Percentiles rank a stretch among this genome's conserved stretches.
These are phyloP conservation scores for Gossypium sturtianum DNA, from an alignment of 345 rosid species.

Conservation along the genomic window DNA sequence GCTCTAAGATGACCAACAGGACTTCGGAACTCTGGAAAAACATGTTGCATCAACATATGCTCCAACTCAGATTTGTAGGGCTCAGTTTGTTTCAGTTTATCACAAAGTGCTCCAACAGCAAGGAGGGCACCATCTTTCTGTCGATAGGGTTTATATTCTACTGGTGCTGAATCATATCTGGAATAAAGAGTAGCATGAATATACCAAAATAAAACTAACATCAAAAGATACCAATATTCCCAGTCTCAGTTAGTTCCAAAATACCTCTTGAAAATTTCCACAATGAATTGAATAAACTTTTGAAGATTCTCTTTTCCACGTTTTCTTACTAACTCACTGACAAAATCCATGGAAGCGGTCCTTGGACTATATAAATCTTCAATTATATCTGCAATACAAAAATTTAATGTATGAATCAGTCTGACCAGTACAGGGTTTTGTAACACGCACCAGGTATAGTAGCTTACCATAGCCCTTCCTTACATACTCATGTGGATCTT, in stretches of 20 bases:
- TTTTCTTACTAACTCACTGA: constrained; percentile 89
- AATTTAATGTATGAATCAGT: constrained; percentile 18
- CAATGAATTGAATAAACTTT: constrained; percentile 76
- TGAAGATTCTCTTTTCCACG: constrained; percentile 92
- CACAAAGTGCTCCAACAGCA: constrained; percentile 97
- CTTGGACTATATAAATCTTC: constrained; percentile 98
- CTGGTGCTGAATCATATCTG: constrained; percentile 77
- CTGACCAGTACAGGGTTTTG: not conserved
- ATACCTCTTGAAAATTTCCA: constrained; percentile 74
- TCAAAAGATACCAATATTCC: not conserved
- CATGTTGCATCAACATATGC: constrained; percentile 94
- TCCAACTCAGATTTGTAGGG: constrained; percentile 92
- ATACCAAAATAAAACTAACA: not conserved
- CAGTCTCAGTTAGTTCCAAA: not conserved
- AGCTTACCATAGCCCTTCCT: constrained; percentile 98
- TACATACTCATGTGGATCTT: constrained; percentile 99
- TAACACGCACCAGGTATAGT: not conserved
- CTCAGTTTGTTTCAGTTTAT: constrained; percentile 88
- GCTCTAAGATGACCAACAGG: constrained; percentile 97
- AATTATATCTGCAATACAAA: constrained; percentile 68
- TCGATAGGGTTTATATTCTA: constrained; percentile 73
- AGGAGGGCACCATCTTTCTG: constrained; percentile 98
- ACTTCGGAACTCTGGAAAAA: constrained; percentile 91
- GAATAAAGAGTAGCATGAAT: not conserved
- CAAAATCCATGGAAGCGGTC: constrained; percentile 98